These are phyloP conservation scores for Lentinula aciculospora DNA, from an alignment of 768 basidiomycete genomes.

Conservation along the genomic window DNA sequence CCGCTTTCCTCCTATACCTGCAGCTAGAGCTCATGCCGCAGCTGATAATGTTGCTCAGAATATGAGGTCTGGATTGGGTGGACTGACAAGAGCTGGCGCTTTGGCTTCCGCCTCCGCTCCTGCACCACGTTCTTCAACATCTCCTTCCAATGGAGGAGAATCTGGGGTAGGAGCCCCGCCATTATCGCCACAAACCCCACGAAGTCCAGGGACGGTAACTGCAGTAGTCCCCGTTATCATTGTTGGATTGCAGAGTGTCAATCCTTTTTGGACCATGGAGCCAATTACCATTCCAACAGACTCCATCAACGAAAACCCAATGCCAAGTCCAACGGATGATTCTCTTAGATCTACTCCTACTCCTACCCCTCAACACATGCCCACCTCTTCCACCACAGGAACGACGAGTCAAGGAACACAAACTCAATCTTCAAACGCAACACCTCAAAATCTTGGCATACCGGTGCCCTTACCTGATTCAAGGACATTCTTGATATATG, in stretches of 20 bases:
- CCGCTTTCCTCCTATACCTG: slow-evolving; percentile 67
- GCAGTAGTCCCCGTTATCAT: slow-evolving; percentile 79
- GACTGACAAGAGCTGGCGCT: slow-evolving; percentile 13
- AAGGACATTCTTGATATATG: slow-evolving; percentile 85
- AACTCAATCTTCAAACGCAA: neutral
- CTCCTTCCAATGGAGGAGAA: neutral
- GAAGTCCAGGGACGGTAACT: slow-evolving; percentile 16
- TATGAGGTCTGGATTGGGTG: slow-evolving; percentile 6
- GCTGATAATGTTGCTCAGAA: slow-evolving; percentile 6
- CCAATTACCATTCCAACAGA: neutral
- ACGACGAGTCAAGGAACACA: neutral
- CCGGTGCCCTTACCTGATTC: slow-evolving; percentile 22
- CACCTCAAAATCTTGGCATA: neutral
- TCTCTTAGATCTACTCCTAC: slow-evolving; percentile 37
- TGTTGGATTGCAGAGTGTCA: slow-evolving; percentile 75
- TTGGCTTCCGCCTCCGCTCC: slow-evolving; percentile 1
- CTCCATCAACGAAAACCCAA: slow-evolving; percentile 18
- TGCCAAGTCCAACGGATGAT: slow-evolving; percentile 61
- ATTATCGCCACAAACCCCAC: neutral
- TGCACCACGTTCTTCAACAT: neutral
- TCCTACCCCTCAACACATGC: neutral
- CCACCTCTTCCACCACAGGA: neutral
- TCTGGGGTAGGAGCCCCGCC: neutral
- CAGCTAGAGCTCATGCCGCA: slow-evolving; percentile 21
- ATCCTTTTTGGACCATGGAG: slow-evolving; percentile 19